Evolutionary conservation across 495 filamentous ascomycete species (phyloP).

Genomic region (Hypomontagnella submonticulosa): DNA sequence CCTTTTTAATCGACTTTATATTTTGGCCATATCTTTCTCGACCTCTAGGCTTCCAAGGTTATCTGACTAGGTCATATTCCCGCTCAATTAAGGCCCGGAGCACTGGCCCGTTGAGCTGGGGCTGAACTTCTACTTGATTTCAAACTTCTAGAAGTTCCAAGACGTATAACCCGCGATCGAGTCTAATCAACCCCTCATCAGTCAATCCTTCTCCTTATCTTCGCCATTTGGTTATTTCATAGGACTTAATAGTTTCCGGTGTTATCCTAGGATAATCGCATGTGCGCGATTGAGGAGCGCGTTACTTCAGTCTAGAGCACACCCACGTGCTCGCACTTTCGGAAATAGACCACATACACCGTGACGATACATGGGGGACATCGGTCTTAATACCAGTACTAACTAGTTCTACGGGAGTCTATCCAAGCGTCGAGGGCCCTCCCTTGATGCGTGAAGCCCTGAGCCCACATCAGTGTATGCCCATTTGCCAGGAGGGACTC

Average conservation of each 20-base stretch:
- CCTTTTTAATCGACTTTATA: slow-evolving; percentile 4
- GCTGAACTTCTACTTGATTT: slow-evolving; percentile 3
- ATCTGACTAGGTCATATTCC: slow-evolving; percentile 8
- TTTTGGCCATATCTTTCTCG: slow-evolving; percentile 5
- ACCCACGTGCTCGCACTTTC: slow-evolving; percentile 14
- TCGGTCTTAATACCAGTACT: slow-evolving; percentile 14
- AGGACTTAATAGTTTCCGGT: slow-evolving; percentile 15
- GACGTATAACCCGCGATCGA: slow-evolving; percentile 11
- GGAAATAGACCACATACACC: slow-evolving; percentile 1
- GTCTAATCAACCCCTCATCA: background rate
- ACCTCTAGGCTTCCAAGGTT: slow-evolving; percentile 19
- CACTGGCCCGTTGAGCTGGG: slow-evolving; percentile 4
- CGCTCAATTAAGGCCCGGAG: slow-evolving; percentile 2
- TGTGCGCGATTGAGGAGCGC: slow-evolving; percentile 4
- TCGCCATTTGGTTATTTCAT: slow-evolving; percentile 23
- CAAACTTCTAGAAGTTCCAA: background rate
- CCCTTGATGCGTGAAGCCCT: background rate
- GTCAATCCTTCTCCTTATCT: background rate
- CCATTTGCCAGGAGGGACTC: background rate
- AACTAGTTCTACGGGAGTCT: slow-evolving; percentile 21
- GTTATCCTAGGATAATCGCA: slow-evolving; percentile 6
- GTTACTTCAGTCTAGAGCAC: background rate
- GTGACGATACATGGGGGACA: slow-evolving; percentile 20
- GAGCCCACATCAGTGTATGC: slow-evolving; percentile 13
- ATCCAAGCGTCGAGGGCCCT: background rate